Conservation (phyloP, 768 basidiomycete species). For the Amanita muscaria region DNA sequence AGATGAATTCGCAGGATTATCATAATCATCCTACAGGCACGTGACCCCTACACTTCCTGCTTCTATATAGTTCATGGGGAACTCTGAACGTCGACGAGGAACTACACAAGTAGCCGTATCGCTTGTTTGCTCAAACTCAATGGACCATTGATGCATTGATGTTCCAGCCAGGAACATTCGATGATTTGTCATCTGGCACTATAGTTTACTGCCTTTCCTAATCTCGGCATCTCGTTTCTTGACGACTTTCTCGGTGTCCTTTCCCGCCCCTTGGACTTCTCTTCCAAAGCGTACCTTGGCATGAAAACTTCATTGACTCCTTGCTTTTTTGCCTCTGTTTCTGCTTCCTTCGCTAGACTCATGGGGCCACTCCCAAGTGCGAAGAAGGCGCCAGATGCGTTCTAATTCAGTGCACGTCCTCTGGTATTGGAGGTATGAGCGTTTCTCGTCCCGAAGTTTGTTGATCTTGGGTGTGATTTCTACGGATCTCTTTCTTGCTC, state of each 20-base stretch:
- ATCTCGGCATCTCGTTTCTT: conserved; percentile 80
- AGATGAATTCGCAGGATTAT: no score
- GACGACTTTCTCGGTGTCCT: no score
- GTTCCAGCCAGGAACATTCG: no score
- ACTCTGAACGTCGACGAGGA: no score
- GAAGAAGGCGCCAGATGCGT: conserved; percentile 67
- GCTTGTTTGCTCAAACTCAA: no score
- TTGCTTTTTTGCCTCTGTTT: conserved; percentile 41
- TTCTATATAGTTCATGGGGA: no score
- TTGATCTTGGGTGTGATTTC: conserved; percentile 79
- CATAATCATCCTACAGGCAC: no score
- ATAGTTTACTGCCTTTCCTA: conserved; percentile 87
- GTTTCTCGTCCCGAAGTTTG: conserved; percentile 82
- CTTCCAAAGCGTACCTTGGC: conserved; percentile 40
- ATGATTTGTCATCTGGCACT: conserved; percentile 73
- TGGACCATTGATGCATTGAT: no score
- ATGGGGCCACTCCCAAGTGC: conserved; percentile 84
- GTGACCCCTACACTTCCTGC: no score
- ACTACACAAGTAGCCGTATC: no score
- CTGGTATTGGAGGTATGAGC: conserved; percentile 82
- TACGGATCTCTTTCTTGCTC: conserved; percentile 91
- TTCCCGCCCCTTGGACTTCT: conserved; percentile 59
- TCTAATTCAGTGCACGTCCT: conserved; percentile 89
- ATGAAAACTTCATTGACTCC: conserved; percentile 46
- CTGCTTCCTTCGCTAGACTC: conserved; percentile 46